Evolutionary conservation across 305 asterid genomes (phyloP).

Genomic region (Fraxinus paxiana): DNA sequence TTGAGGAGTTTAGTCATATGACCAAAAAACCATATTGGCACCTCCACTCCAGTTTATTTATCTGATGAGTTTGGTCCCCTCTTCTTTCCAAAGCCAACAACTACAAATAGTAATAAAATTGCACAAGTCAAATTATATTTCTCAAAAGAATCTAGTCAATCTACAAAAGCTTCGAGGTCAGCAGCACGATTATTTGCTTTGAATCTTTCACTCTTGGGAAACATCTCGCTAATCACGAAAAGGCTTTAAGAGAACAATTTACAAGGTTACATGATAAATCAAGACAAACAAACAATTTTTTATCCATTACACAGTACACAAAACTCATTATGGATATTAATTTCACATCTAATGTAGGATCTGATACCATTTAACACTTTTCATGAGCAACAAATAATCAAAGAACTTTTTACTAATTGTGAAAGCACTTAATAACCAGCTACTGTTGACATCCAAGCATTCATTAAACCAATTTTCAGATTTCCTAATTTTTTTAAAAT

Average conservation of each 20-base stretch:
- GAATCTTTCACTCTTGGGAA: background rate
- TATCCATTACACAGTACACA: background rate
- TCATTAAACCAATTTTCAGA: background rate
- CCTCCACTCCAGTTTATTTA: background rate
- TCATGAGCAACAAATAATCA: background rate
- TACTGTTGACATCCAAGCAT: background rate
- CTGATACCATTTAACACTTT: background rate
- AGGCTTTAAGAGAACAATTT: background rate
- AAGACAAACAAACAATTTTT: background rate
- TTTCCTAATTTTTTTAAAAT: background rate
- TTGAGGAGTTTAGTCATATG: background rate
- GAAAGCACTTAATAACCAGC: background rate
- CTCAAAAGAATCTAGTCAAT: background rate
- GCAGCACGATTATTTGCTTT: background rate
- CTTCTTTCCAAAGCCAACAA: constrained; percentile 1
- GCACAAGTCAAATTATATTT: background rate
- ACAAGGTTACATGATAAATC: background rate
- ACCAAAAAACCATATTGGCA: background rate
- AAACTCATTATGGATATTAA: background rate
- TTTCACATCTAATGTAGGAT: background rate
- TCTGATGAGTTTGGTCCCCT: background rate
- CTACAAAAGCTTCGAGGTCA: background rate
- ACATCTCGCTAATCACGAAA: background rate
- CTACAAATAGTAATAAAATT: background rate
- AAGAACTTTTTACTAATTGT: background rate